Evolutionary conservation across 306 rosid genomes (phyloP), one percentile per base, ranked within the genome.

Genomic region (Quercus mongolica): DNA sequence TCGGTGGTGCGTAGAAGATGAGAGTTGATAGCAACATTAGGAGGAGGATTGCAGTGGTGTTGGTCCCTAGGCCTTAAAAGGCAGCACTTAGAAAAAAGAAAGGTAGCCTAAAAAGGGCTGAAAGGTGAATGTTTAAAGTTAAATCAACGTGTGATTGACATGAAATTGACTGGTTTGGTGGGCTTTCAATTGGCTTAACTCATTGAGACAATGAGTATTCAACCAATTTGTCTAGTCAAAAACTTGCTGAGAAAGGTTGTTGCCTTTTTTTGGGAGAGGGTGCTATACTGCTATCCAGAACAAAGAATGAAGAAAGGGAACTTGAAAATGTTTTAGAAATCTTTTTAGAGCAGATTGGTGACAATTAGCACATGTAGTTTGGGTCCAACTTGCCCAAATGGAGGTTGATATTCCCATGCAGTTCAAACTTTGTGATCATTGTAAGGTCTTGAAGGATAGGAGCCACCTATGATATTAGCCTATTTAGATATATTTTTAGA

Each of bases 81-180:
- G 78, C 41, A 38, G 89, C 92, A 87, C 89, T 87, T 87, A 85
- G 52, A 33, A 80, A 52, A 44, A 68, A 41, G n/a, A 78, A 85
- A 89, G 46, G 85, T n/a, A 69, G 57, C 90, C 92, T 90, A 85
- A 87, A 94, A 94, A 94, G 97, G 87, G 96, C 86, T 90, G 97
- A 94, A 94, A 94, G 97, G 65, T 82, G 56, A 81, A 76, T 82
- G 88, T 86, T 0, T 85, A 91, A 82, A 86, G 73, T 18, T 71
- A 38, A 85, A 81, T 78, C 82, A 85, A 83, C 80, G 78, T 38
- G 74, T 79, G 82, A 81, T 87, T 79, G 86, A 86, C 55, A 85
- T 84, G 91, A 87, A 85, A 49, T 75, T 82, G 90, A 82, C 95
- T 79, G 78, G 88, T 74, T 80, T 83, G 89, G 91, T 83, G 92